Evolutionary conservation across 257 asterid genomes (phyloP).

Genomic region (Petrea volubilis): DNA sequence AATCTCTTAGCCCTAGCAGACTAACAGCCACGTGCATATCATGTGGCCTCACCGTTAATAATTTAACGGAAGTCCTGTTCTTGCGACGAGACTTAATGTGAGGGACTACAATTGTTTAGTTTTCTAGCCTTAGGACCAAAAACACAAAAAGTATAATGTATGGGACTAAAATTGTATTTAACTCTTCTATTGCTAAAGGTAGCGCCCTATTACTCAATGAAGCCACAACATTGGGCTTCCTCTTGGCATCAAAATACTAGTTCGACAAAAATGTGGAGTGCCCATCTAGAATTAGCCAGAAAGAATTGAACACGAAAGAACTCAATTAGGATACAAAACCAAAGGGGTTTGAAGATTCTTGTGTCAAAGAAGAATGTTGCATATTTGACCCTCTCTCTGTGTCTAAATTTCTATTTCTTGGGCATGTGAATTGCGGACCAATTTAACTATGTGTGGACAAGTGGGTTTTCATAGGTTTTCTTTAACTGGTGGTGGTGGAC

Average conservation of each 20-base stretch:
- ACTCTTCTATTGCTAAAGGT: constrained; percentile 55
- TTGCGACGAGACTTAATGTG: no score
- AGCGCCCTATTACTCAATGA: constrained; percentile 69
- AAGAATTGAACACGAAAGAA: constrained; percentile 42
- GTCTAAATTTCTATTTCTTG: no score
- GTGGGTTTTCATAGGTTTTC: constrained; percentile 35
- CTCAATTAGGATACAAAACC: constrained; percentile 58
- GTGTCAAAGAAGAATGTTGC: constrained; percentile 77
- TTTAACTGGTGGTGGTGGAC: constrained; percentile 32
- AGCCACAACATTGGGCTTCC: constrained; percentile 52
- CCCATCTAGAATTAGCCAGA: constrained; percentile 38
- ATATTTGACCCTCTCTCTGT: constrained; percentile 27
- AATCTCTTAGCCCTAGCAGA: no score
- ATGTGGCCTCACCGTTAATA: no score
- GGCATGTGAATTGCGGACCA: constrained; percentile 3
- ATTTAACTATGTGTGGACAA: constrained; percentile 19
- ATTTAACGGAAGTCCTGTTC: no score
- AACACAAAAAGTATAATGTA: no score
- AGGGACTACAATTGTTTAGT: no score
- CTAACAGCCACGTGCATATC: no score
- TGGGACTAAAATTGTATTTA: no score
- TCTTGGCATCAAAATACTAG: constrained; percentile 49
- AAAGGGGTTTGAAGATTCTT: constrained; percentile 58
- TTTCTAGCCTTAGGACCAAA: no score
- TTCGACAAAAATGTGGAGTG: constrained; percentile 38